phyloP scores from a whole-genome alignment of 768 basidiomycete genomes.

The Tylopilus felleus region DNA sequence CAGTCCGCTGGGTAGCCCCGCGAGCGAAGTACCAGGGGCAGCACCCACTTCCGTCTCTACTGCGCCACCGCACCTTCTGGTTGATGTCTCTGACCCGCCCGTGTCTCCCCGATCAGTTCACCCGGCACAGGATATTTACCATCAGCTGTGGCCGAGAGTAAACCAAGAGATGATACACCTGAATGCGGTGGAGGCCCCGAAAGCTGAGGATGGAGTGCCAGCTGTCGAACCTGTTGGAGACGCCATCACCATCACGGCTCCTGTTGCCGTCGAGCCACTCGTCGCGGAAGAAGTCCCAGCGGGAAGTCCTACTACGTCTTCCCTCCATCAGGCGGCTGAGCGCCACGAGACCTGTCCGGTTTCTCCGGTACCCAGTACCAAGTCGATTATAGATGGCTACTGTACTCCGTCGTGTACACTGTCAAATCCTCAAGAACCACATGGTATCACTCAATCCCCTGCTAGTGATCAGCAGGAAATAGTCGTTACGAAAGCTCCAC shows the following conservation, averaged over 20 bases:
- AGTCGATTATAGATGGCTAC: conserved; percentile 33
- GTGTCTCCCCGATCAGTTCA: conserved; percentile 9
- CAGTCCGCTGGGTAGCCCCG: conserved; percentile 20
- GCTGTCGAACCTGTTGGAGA: not conserved
- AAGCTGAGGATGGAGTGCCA: not conserved
- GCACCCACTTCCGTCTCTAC: not conserved
- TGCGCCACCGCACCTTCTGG: conserved; percentile 5
- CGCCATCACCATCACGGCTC: not conserved
- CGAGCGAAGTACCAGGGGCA: not conserved
- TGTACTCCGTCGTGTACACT: conserved; percentile 14
- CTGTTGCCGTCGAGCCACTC: conserved; percentile 23
- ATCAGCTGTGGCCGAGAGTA: conserved; percentile 35
- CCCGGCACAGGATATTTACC: conserved; percentile 17
- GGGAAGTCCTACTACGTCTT: conserved; percentile 22
- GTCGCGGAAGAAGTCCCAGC: conserved; percentile 30
- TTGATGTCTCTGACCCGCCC: conserved; percentile 5
- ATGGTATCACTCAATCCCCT: not conserved
- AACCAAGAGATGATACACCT: conserved; percentile 38
- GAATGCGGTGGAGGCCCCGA: conserved; percentile 13
- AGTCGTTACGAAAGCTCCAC: not conserved
- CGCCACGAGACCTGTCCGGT: not conserved
- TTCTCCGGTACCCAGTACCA: conserved; percentile 9
- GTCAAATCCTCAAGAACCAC: conserved; percentile 1
- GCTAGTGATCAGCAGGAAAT: not conserved
- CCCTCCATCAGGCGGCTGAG: conserved; percentile 3